phyloP scores from a whole-genome alignment of 2,329 filamentous ascomycete genomes.

The Alternaria incomplexa region DNA sequence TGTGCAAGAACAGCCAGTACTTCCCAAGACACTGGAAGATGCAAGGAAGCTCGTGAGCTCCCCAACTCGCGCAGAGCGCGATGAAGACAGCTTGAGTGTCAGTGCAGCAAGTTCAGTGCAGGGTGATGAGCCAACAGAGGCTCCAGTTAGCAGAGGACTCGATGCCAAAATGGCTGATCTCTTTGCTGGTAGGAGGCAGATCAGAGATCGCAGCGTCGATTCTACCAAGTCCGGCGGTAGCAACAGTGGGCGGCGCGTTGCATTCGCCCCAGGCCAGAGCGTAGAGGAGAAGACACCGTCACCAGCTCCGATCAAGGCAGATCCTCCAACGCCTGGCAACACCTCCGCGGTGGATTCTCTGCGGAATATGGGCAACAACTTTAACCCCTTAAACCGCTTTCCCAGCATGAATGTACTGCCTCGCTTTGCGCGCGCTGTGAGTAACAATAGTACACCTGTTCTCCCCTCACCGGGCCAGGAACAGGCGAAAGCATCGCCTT shows the following conservation, averaged over 20 bases:
- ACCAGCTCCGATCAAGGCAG: constrained; percentile 31
- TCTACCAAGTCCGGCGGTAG: constrained; percentile 70
- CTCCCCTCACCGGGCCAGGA: constrained; percentile 48
- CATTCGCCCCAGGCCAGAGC: constrained; percentile 49
- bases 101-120: constrained; percentile 61
- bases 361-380: constrained; percentile 76
- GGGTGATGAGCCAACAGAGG: constrained; percentile 47
- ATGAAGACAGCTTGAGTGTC: constrained; percentile 59
- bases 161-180: constrained; percentile 71
- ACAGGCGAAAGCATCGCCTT: constrained; percentile 35
- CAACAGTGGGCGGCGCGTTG: constrained; percentile 64
- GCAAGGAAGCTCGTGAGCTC: constrained; percentile 86
- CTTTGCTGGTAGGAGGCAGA: constrained; percentile 68
- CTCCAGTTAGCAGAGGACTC: constrained; percentile 41
- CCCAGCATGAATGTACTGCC: constrained; percentile 76
- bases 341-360: constrained; percentile 79
- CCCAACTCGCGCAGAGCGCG: constrained; percentile 57
- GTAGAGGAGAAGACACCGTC: constrained; percentile 32
- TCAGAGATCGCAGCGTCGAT: constrained; percentile 78
- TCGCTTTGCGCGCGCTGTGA: constrained; percentile 70
- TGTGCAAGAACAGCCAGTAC: constrained; percentile 50
- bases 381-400: constrained; percentile 83
- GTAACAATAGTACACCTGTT: constrained; percentile 47
- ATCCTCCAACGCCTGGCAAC: constrained; percentile 28
- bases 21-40: constrained; percentile 92